phyloP scores from a whole-genome alignment of 148 eudicot species.

The Silene latifolia region DNA sequence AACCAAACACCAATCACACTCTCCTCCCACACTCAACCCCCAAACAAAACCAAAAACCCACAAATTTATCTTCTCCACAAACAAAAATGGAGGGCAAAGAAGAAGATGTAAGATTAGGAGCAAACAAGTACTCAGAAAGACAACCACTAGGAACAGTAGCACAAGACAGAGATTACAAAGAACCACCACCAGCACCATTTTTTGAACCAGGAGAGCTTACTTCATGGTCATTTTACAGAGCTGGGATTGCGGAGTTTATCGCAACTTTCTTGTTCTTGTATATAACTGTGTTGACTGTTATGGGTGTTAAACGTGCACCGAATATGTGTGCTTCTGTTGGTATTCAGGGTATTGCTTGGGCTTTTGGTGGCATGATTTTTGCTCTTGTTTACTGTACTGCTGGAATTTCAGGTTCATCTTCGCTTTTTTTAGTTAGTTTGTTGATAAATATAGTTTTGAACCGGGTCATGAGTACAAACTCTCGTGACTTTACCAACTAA shows the following conservation, averaged over 20 bases:
- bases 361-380: constrained; percentile 63
- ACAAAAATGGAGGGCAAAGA: constrained; percentile 52
- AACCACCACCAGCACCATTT: constrained; percentile 53
- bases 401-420: constrained; percentile 45
- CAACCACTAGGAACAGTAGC: constrained; percentile 68
- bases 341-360: constrained; percentile 60
- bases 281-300: constrained; percentile 46
- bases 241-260: constrained; percentile 52
- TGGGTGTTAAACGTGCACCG: constrained; percentile 39
- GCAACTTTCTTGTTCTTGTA: constrained; percentile 56
- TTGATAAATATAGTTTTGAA: no score
- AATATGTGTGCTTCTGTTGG: constrained; percentile 49
- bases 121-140: constrained; percentile 56
- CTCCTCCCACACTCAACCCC: neutral
- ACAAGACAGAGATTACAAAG: constrained; percentile 68
- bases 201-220: constrained; percentile 50
- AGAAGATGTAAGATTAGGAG: constrained; percentile 61
- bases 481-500: no score
- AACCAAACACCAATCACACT: neutral
- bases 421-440: no score
- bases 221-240: constrained; percentile 55
- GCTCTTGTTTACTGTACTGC: constrained; percentile 65
- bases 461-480: no score
- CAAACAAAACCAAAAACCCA: neutral
- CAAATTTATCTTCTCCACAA: neutral